Evolutionary conservation across 768 basidiomycete species (phyloP).

Genomic region (Russula brevipes): DNA sequence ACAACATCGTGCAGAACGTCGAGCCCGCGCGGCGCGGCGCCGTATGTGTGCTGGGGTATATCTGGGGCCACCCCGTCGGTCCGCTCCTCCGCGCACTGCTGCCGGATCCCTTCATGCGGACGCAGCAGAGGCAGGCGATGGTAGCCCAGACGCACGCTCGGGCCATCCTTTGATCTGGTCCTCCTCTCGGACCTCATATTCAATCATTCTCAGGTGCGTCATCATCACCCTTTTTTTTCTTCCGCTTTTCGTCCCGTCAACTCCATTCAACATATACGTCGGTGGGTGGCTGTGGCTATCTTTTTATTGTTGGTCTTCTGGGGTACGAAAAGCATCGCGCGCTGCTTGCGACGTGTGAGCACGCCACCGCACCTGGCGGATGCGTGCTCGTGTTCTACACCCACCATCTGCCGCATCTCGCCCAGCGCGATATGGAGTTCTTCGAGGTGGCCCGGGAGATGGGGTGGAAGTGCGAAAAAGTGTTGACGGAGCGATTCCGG

Average conservation of each 20-base stretch:
- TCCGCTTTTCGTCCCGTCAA: neutral
- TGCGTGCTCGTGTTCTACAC: conserved; percentile 80
- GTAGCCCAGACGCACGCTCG: conserved; percentile 23
- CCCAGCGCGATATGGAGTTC: conserved; percentile 77
- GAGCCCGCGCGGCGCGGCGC: conserved; percentile 21
- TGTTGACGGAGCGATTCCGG: conserved; percentile 61
- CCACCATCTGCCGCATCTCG: conserved; percentile 82
- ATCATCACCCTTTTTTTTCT: neutral
- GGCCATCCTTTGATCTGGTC: conserved; percentile 63
- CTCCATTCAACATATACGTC: neutral
- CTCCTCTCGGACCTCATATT: conserved; percentile 92
- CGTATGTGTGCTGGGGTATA: conserved; percentile 51
- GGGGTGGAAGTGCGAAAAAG: conserved; percentile 72
- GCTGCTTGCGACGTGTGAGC: conserved; percentile 67
- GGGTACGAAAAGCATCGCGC: conserved; percentile 62
- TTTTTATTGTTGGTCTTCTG: neutral
- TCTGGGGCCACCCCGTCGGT: conserved; percentile 65
- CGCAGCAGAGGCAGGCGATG: neutral
- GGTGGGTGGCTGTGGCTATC: neutral
- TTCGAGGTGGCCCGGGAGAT: conserved; percentile 55
- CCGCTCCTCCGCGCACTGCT: conserved; percentile 38
- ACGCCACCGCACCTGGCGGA: conserved; percentile 27
- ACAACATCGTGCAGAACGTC: conserved; percentile 64
- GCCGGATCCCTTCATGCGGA: conserved; percentile 5
- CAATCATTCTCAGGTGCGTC: conserved; percentile 81